Evolutionary conservation across 2,329 filamentous ascomycete genomes (phyloP).

Genomic region (Fonsecaea pedrosoi): DNA sequence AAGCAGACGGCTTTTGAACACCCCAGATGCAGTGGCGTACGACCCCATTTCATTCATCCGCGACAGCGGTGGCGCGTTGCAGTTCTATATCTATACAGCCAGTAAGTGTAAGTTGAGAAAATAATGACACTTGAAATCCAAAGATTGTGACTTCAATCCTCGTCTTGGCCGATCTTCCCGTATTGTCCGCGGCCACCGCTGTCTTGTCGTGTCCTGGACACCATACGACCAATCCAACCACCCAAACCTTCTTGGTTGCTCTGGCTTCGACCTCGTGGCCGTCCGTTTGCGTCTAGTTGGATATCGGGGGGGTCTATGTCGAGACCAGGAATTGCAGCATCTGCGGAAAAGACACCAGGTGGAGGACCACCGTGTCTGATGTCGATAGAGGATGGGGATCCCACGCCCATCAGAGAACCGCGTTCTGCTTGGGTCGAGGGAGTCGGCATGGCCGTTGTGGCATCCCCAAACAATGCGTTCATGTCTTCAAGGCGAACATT

Average conservation of each 20-base stretch:
- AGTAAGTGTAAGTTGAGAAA: conserved; percentile 8
- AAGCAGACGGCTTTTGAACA: neutral
- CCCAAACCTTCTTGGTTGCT: conserved; percentile 63
- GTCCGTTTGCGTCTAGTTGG: conserved; percentile 56
- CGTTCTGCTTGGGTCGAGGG: conserved; percentile 78
- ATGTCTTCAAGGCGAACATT: conserved; percentile 96
- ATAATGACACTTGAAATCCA: neutral
- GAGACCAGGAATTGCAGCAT: conserved; percentile 77
- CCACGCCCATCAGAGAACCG: conserved; percentile 77
- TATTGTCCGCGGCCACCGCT: conserved; percentile 37
- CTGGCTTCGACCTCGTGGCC: conserved; percentile 50
- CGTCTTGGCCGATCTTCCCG: conserved; percentile 39
- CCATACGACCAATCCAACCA: conserved; percentile 73
- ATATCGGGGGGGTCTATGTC: conserved; percentile 80
- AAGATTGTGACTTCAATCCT: conserved; percentile 28
- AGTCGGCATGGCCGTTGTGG: conserved; percentile 80
- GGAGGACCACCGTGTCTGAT: conserved; percentile 40
- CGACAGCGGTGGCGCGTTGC: neutral
- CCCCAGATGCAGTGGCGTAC: neutral
- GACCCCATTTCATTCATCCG: neutral
- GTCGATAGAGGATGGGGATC: conserved; percentile 82
- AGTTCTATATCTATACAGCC: conserved; percentile 15
- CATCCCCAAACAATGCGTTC: conserved; percentile 92
- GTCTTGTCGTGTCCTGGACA: conserved; percentile 45
- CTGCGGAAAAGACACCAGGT: conserved; percentile 58